Conservation (phyloP, 2,329 filamentous ascomycete genomes). For the Parafenestella ontariensis region DNA sequence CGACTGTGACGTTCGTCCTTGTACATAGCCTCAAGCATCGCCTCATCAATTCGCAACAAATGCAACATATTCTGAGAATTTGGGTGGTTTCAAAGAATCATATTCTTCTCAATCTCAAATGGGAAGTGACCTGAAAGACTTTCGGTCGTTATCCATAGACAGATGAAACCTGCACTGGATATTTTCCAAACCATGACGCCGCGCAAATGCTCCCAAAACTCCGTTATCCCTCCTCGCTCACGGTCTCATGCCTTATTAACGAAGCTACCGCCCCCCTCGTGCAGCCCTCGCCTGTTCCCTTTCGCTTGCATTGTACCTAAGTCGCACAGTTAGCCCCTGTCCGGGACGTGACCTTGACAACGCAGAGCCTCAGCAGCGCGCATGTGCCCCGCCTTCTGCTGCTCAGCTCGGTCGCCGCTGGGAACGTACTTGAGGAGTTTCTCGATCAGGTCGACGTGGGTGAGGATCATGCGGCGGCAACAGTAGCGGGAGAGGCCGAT, state of each 20-base stretch:
- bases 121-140: not conserved
- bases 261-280: conserved; percentile 26
- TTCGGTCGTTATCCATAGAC: not conserved
- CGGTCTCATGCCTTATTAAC: not conserved
- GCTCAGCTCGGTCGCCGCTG: conserved; percentile 14
- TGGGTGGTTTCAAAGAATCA: not conserved
- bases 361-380: not conserved
- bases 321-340: conserved; percentile 28
- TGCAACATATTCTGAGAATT: not conserved
- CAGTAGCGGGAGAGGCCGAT: conserved; percentile 95
- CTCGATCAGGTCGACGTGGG: conserved; percentile 97
- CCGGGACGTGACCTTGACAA: conserved; percentile 12
- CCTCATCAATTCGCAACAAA: no score
- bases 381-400: conserved; percentile 9
- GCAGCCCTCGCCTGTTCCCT: conserved; percentile 43
- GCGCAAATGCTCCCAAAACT: conserved; percentile 25
- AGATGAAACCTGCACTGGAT: not conserved
- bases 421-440: conserved; percentile 74
- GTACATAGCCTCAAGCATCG: not conserved
- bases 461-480: conserved; percentile 99
- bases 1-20: not conserved
- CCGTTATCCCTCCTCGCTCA: conserved; percentile 3
- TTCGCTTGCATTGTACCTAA: conserved; percentile 47
- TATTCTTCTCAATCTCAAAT: not conserved
- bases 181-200: conserved; percentile 20